A percentile compares a stretch with the other conserved stretches of the same genome.
Conservation (phyloP, 495 filamentous ascomycete species). For the Neurospora sp. region DNA sequence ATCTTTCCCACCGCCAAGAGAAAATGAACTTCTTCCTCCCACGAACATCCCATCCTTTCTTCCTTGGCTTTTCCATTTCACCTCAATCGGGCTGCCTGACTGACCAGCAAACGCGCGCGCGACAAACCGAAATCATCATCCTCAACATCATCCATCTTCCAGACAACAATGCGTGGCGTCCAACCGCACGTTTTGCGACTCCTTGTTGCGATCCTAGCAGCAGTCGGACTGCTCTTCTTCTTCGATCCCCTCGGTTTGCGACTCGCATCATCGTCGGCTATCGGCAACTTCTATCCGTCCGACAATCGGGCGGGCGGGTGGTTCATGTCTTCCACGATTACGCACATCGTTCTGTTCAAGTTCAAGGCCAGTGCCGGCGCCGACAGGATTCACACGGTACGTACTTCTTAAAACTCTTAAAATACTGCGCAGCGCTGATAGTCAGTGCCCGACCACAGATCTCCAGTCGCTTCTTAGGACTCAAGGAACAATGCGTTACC, state of each 20-base stretch:
- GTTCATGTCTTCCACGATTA: constrained; percentile 18
- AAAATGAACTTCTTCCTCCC: neutral
- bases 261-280: constrained; percentile 5
- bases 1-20: neutral
- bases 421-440: neutral
- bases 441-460: constrained; percentile 7
- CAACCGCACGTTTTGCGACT: constrained; percentile 7
- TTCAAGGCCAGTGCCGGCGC: constrained; percentile 39
- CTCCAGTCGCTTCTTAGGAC: constrained; percentile 17
- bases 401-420: constrained; percentile 22
- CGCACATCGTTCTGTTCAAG: constrained; percentile 52
- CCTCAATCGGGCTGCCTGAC: neutral
- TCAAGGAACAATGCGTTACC: constrained; percentile 39
- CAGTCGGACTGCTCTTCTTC: constrained; percentile 9
- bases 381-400: constrained; percentile 41
- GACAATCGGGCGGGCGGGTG: neutral
- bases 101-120: neutral
- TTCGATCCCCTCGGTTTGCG: constrained; percentile 12
- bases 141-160: too few relatives aligned
- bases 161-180: constrained; percentile 5
- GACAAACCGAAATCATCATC: neutral
- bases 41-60: neutral
- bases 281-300: neutral
- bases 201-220: neutral
- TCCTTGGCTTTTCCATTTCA: neutral